Conservation (phyloP, 257 asterid genomes). For the Forsythia suspensa region DNA sequence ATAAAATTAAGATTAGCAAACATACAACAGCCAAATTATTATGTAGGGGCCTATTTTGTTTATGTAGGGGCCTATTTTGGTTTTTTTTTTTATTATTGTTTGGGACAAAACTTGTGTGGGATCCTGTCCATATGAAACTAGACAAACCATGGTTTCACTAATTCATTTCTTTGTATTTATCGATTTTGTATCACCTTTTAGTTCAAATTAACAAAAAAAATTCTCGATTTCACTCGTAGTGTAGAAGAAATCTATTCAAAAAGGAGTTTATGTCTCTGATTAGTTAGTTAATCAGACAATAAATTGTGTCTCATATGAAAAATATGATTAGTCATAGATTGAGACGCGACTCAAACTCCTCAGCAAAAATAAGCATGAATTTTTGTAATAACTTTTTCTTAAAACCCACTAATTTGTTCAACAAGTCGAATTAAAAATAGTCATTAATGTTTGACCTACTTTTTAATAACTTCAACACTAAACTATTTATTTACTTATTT, state of each 20-base stretch:
- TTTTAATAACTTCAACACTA: background rate
- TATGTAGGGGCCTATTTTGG: slow-evolving; percentile 24
- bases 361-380: background rate
- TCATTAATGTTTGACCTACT: no score
- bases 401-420: background rate
- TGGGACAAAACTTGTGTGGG: slow-evolving; percentile 15
- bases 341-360: background rate
- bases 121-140: slow-evolving; percentile 14
- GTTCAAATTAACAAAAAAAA: background rate
- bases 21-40: slow-evolving; percentile 22
- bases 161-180: background rate
- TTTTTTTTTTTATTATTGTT: slow-evolving; percentile 32
- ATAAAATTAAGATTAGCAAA: slow-evolving; percentile 17
- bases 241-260: background rate
- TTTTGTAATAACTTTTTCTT: background rate
- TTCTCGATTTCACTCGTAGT: background rate
- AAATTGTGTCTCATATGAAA: no score
- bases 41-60: slow-evolving; percentile 25
- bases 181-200: background rate
- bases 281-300: background rate
- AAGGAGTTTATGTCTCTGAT: background rate
- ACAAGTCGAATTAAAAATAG: background rate
- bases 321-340: background rate
- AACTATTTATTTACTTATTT: background rate
- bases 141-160: slow-evolving; percentile 6